phyloP scores from a whole-genome alignment of 2,329 filamentous ascomycete species.

The Blumeria hordei region DNA sequence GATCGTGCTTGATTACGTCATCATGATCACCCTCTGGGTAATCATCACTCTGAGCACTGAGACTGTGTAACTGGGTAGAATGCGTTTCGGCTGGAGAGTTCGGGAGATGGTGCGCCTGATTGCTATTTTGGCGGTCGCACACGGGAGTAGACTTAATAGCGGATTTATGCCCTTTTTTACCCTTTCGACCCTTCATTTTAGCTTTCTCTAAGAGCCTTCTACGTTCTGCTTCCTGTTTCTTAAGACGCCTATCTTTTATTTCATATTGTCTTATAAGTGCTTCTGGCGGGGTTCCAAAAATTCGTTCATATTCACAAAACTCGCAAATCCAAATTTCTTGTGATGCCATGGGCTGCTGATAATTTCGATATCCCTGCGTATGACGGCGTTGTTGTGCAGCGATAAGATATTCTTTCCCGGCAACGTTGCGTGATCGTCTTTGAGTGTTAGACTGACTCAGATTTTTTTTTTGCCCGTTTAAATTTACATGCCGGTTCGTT shows the following conservation, averaged over 20 bases:
- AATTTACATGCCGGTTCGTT: slow-evolving; percentile 9
- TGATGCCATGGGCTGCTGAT: slow-evolving; percentile 40
- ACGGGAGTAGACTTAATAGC: slow-evolving; percentile 8
- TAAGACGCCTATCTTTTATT: slow-evolving; percentile 70
- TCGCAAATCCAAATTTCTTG: slow-evolving; percentile 89
- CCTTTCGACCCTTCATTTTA: slow-evolving; percentile 78
- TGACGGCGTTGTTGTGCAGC: slow-evolving; percentile 59
- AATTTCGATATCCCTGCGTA: slow-evolving; percentile 53
- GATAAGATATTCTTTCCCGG: slow-evolving; percentile 44
- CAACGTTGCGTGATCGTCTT: slow-evolving; percentile 41
- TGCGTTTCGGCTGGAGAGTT: too few relatives aligned
- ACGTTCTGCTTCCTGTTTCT: slow-evolving; percentile 68
- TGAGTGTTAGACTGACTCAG: slow-evolving; percentile 19
- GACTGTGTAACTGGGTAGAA: too few relatives aligned
- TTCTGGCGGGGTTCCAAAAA: slow-evolving; percentile 69
- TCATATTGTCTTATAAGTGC: slow-evolving; percentile 82
- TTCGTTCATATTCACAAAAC: slow-evolving; percentile 92
- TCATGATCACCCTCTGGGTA: too few relatives aligned
- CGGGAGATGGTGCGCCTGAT: too few relatives aligned
- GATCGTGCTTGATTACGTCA: too few relatives aligned
- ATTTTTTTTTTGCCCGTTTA: slow-evolving; percentile 15
- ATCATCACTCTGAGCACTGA: too few relatives aligned
- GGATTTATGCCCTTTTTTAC: slow-evolving; percentile 53
- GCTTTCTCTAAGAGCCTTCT: slow-evolving; percentile 70
- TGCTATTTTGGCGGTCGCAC: slow-evolving; percentile 7